Evolutionary conservation across 371 early-diverging fungal species (phyloP), one percentile per base, ranked within the genome.

Genomic region (Apophysomyces ossiformis): DNA sequence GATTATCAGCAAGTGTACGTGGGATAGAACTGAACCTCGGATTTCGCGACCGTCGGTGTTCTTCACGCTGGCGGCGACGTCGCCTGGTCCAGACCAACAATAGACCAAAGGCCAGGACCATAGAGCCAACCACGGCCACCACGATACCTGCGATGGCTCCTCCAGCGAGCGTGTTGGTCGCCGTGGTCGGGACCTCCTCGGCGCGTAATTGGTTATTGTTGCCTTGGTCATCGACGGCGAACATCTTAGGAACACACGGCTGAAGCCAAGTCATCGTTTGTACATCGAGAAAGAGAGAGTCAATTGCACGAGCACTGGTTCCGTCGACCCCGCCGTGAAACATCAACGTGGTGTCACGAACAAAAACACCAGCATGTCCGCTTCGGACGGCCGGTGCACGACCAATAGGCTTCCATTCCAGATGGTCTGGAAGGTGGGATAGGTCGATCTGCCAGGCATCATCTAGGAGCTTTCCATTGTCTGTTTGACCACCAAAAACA

Each of bases 381-480:
- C 21, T 50, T 50, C 54, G 16, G 21, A 26, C 54, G 21, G 54
- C 16, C n/a, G 54, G 54, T 5, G 54, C 54, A 11, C 21, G 54
- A 21, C 54, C 54, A 50, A 50, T 21, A 21, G 21, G 21, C 21
- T 50, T n/a, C 54, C 54, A 50, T 18, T 50, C 54, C 54, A 50
- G 21, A 21, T 11, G 54, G 16, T 16, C 8, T 21, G 54, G 54
- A 50, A 50, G 54, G n/a, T 50, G 32, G 0, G 68, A 46, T 2
- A 60, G 57, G 44, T 73, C 47, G 8, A 76, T 45, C 37, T 57
- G 15, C 76, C 76, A 76, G 7, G 67, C 5, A 47, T 73, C 73
- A 21, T 64, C 60, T 4, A 70, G 56, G 5, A 67, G 37, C 21
- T 41, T 57, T 26, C 26, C 21, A 15, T 26, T 26, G 2, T 57